Base-by-base conservation (phyloP, 345 rosid species). In the Lepidium africanum region DNA sequence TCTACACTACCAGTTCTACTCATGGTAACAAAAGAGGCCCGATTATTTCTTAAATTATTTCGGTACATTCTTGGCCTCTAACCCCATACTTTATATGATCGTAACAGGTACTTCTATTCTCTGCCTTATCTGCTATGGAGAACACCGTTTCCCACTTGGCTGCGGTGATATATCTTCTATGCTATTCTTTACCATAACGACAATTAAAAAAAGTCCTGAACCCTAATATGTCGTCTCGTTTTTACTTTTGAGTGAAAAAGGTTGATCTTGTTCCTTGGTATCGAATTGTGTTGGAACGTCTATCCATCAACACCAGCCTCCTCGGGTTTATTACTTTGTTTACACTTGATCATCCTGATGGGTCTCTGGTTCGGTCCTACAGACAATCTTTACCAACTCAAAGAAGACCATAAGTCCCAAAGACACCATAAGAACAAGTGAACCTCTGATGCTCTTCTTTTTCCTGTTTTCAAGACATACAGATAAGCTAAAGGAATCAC, bases 1-100 rank as follows among this genome's bases (percentile, higher is more conserved):
- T 46, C 82, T 94, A 81, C 99, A 94, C 74, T 94, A 91, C 77
- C 96, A 94, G 76, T 94, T 94, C 76, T 94, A 94, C 76, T 89
- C 97, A 21, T 94, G 99, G 99, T 93, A 79, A 63, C 80, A 38
- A 15, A 42, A 60, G 37, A 39, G 25, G 14, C 30, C 6, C 0
- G 2, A 6, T 45, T 25, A 7, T 19, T 15, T 52, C 25, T 16
- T 14, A 6, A 4, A 38, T 30, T 30, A 30, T 30, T 39, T 3
- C 9, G 40, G 14, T 37, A 35, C 51, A 67, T 37, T 57, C 9
- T 4, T 45, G 15, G 37, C 6, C 32, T 65, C 16, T 35, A 21
- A 42, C 67, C 48, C 48, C 19, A 7, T 63, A 55, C 65, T 57
- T n/a, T 9, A n/a, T 11, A 47, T 69, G 57, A 68, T 57, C 17